These are phyloP conservation scores for cucumber (Cucumis sativus) DNA, from an alignment of 306 rosid genomes.

Conservation along the genomic window Cucumber_9930_V3 NC_026655.2:8118501-8119000, in stretches of 20 bases:
- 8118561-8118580: neutral
- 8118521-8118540: neutral
- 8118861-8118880: conserved; percentile 97
- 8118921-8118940: conserved; percentile 75
- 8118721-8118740: conserved; percentile 72
- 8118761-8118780: conserved; percentile 92
- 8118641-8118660: conserved; percentile 37
- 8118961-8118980: neutral
- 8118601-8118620: neutral
- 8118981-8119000: neutral
- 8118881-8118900: conserved; percentile 77
- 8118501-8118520: neutral
- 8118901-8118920: conserved; percentile 91
- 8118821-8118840: conserved; percentile 96
- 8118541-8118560: neutral
- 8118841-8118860: conserved; percentile 95
- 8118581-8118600: neutral
- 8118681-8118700: conserved; percentile 34
- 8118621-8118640: neutral
- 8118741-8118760: conserved; percentile 84
- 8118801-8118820: conserved; percentile 88
- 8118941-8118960: conserved; percentile 38
- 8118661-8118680: conserved; percentile 37
- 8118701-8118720: conserved; percentile 50
- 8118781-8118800: conserved; percentile 94